phyloP scores from a whole-genome alignment of 2,329 filamentous ascomycete species.

The Penicillium sp. region DNA sequence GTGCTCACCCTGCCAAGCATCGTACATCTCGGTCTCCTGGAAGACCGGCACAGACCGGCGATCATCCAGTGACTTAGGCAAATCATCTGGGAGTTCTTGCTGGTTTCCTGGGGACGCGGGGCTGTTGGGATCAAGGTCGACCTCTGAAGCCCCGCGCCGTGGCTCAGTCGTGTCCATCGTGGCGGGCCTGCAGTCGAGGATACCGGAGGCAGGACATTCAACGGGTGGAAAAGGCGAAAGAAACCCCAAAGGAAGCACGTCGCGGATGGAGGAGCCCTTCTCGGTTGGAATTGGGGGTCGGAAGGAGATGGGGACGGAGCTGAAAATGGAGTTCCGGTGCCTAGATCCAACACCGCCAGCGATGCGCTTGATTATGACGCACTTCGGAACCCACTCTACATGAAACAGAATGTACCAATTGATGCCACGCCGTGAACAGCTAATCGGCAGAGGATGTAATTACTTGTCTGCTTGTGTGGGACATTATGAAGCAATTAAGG shows the following conservation, averaged over 20 bases:
- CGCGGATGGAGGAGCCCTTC: constrained; percentile 11
- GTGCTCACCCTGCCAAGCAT: constrained; percentile 88
- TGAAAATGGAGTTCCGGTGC: constrained; percentile 18
- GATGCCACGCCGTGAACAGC: background rate
- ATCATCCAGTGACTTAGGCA: constrained; percentile 90
- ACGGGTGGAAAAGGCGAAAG: constrained; percentile 7
- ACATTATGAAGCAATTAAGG: constrained; percentile 2
- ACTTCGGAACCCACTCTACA: constrained; percentile 8
- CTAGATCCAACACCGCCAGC: constrained; percentile 20
- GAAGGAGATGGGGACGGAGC: constrained; percentile 12
- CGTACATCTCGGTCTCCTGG: constrained; percentile 93
- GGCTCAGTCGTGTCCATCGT: constrained; percentile 38
- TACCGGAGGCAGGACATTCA: constrained; percentile 20
- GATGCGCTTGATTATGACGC: constrained; percentile 18
- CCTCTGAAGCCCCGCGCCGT: constrained; percentile 32
- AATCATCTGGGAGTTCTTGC: constrained; percentile 68
- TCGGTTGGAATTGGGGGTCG: constrained; percentile 9
- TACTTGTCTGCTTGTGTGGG: background rate
- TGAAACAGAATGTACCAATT: constrained; percentile 5
- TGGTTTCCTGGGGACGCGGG: constrained; percentile 22
- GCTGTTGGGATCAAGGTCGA: constrained; percentile 25
- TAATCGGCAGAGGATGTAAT: background rate
- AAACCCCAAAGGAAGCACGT: constrained; percentile 10
- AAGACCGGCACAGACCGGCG: constrained; percentile 66
- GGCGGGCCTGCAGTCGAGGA: constrained; percentile 18